phyloP scores from a whole-genome alignment of 257 asterid species.

The Solanum appendiculatum region DNA sequence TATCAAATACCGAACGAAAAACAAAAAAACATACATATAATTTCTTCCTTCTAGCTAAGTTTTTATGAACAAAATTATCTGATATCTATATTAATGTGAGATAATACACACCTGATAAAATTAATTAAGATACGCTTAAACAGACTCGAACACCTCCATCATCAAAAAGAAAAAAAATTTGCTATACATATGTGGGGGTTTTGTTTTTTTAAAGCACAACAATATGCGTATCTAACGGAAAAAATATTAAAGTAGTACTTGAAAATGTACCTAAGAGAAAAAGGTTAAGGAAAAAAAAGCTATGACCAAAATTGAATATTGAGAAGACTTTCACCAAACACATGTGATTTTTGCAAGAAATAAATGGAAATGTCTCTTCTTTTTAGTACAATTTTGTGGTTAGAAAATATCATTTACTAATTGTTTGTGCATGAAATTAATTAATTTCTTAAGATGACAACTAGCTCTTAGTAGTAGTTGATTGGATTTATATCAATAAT shows the following conservation, averaged over 20 bases:
- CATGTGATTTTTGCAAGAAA: background rate
- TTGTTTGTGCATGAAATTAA: background rate
- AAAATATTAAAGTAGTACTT: background rate
- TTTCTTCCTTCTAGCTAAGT: background rate
- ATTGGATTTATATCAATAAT: background rate
- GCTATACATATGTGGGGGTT: background rate
- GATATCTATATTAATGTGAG: background rate
- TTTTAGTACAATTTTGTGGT: background rate
- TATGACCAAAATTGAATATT: background rate
- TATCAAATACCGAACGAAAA: background rate
- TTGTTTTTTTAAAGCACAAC: background rate
- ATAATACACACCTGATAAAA: background rate
- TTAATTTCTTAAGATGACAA: background rate
- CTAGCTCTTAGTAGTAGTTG: background rate
- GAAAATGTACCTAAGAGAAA: background rate
- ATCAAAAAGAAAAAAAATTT: background rate
- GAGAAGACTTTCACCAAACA: background rate
- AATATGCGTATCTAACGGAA: background rate
- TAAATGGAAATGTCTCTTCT: background rate
- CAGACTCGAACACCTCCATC: accelerated
- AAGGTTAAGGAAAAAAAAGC: background rate
- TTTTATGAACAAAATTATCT: background rate
- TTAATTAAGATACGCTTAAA: background rate
- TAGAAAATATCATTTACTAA: background rate
- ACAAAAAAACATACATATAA: background rate